Percentiles rank a stretch among this genome's conserved stretches.
Conservation (phyloP, 805 yeast species). For the Monosporozyma solicola region DNA sequence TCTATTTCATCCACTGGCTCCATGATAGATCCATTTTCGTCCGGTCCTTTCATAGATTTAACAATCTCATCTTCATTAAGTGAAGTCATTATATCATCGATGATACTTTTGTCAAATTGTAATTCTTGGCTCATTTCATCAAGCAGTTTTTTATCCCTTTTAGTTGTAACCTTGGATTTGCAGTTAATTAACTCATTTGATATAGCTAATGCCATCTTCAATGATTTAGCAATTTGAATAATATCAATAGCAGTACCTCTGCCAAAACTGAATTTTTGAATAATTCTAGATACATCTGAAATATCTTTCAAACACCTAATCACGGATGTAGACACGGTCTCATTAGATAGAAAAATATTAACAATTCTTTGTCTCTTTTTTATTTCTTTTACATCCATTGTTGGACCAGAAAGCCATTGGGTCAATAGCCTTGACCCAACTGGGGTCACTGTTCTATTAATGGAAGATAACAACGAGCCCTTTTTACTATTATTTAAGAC, state of each 20-base stretch:
- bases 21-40: background rate
- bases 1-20: background rate
- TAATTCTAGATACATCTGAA: slow-evolving; percentile 49
- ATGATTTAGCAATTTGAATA: slow-evolving; percentile 35
- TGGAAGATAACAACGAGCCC: slow-evolving; percentile 64
- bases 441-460: slow-evolving; percentile 66
- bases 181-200: slow-evolving; percentile 14
- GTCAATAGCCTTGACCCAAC: slow-evolving; percentile 75
- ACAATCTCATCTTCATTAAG: slow-evolving; percentile 34
- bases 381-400: slow-evolving; percentile 50
- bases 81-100: slow-evolving; percentile 35
- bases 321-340: slow-evolving; percentile 25
- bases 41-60: slow-evolving; percentile 5
- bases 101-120: slow-evolving; percentile 33
- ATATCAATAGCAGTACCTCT: slow-evolving; percentile 39
- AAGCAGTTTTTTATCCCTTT: slow-evolving; percentile 12
- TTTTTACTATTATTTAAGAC: slow-evolving; percentile 46
- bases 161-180: slow-evolving; percentile 16
- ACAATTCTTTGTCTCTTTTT: slow-evolving; percentile 47
- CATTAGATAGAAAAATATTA: slow-evolving; percentile 31
- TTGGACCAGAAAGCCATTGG: slow-evolving; percentile 78
- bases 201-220: slow-evolving; percentile 23
- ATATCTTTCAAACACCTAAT: slow-evolving; percentile 35
- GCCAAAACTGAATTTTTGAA: slow-evolving; percentile 49
- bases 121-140: slow-evolving; percentile 15